phyloP scores from a whole-genome alignment of 73 alveolate species.

The Paramecium pentaurelia region DNA sequence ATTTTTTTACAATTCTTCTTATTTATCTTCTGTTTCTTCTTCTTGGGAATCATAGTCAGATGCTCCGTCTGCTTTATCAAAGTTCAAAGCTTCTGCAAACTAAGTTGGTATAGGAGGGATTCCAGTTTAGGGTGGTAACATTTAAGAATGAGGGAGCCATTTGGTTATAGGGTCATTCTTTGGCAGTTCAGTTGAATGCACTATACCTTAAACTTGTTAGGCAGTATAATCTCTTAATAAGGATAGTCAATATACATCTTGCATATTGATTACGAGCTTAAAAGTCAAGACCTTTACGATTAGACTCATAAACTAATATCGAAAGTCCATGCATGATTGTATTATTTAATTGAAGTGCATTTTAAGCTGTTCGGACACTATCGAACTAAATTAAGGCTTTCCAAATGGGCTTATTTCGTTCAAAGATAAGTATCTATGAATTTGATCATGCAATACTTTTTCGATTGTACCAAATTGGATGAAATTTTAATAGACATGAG shows the following conservation, averaged over 20 bases:
- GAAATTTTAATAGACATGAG: not conserved
- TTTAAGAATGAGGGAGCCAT: not conserved
- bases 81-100: not conserved
- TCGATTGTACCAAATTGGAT: not conserved
- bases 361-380: not conserved
- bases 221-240: not conserved
- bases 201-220: not conserved
- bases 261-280: constrained; percentile 35
- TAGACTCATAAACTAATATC: constrained; percentile 12
- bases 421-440: constrained; percentile 36
- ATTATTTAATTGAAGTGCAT: not conserved
- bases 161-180: not conserved
- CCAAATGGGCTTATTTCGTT: constrained; percentile 44
- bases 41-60: not conserved
- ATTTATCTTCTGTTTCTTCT: not conserved
- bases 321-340: constrained; percentile 36
- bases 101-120: not conserved
- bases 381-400: not conserved
- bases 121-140: not conserved
- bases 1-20: not conserved
- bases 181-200: not conserved
- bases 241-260: not conserved
- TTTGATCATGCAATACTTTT: not conserved
- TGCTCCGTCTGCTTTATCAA: not conserved
- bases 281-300: constrained; percentile 4